These are phyloP conservation scores for Zanthoxylum bungeanum DNA, from an alignment of 345 rosid species.

Conservation along the genomic window DNA sequence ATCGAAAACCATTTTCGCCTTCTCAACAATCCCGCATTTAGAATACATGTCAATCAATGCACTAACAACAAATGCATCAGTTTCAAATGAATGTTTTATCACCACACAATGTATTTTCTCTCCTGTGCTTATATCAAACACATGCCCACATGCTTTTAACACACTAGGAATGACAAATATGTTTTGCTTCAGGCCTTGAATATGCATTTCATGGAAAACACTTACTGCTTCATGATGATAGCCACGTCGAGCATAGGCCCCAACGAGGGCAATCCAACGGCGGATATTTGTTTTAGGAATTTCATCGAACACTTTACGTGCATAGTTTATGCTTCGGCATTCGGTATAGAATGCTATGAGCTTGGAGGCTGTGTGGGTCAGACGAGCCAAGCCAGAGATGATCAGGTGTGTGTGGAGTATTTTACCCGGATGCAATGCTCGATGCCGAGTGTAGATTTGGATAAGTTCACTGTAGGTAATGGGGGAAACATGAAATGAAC, in stretches of 20 bases:
- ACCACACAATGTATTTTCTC: constrained; percentile 52
- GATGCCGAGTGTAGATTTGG: constrained; percentile 31
- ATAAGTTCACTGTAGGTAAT: constrained; percentile 36
- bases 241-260: constrained; percentile 58
- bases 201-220: constrained; percentile 48
- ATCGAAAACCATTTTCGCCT: constrained; percentile 53
- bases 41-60: constrained; percentile 80
- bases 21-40: constrained; percentile 46
- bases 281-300: constrained; percentile 46
- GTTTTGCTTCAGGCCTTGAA: constrained; percentile 39
- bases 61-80: constrained; percentile 54
- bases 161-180: constrained; percentile 65
- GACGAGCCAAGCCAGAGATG: constrained; percentile 33
- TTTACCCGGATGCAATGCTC: constrained; percentile 36
- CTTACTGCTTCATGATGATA: constrained; percentile 46
- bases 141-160: constrained; percentile 64
- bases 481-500: constrained; percentile 33
- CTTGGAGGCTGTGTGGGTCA: constrained; percentile 44
- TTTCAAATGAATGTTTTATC: constrained; percentile 42
- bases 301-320: constrained; percentile 68
- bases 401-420: constrained; percentile 56
- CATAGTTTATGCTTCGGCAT: constrained; percentile 35
- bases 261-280: constrained; percentile 51
- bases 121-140: constrained; percentile 45
- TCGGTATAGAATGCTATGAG: constrained; percentile 46